Base-by-base conservation (phyloP, 768 basidiomycete species). In the Russula foetens region DNA sequence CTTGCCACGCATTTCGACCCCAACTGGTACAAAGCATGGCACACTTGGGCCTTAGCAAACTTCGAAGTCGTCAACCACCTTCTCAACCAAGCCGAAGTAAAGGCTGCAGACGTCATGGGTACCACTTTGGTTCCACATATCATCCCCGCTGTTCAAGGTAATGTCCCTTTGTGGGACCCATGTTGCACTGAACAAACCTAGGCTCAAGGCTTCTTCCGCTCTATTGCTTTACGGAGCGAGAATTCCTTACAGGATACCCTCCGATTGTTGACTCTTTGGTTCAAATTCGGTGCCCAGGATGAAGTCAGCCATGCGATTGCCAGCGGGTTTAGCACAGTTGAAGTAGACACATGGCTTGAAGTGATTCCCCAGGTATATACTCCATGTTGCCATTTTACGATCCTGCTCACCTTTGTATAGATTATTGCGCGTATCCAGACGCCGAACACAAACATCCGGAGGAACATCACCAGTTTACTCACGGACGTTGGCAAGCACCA, bases 11-110 rank as follows among this genome's bases (percentile, higher is more conserved):
- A 88, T 67, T 91, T 91, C 65, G 96, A 98, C 71, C 84, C 88
- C 4, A 79, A 81, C n/a, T 99, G 97, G 97, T 98, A 98, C 74
- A 98, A 99, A 71, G 97, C 96, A 19, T 98, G 95, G 95, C 97
- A 99, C 69, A 93, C 92, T 0, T 99, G 94, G 93, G 96, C 97
- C 2, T 77, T 98, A 55, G 88, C 94, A 3, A 98, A 98, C 72
- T 95, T 97, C 65, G 93, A 98, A 57, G 92, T 98, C 63, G 85
- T 98, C 63, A 79, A 81, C 28, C 82, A 88, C 67, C 76, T 96
- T 67, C 93, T 96, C 70, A 80, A 75, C 45, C 84, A 84, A 67
- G 75, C 72, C 33, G 82, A 84, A 62, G 77, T 75, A 48, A 80
- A 80, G 59, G 74, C 77, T 23, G 72, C 75, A 11, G 86, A 89